These are phyloP conservation scores for Laburnicola sp. DNA, from an alignment of 2,329 filamentous ascomycete genomes.

Conservation along the genomic window DNA sequence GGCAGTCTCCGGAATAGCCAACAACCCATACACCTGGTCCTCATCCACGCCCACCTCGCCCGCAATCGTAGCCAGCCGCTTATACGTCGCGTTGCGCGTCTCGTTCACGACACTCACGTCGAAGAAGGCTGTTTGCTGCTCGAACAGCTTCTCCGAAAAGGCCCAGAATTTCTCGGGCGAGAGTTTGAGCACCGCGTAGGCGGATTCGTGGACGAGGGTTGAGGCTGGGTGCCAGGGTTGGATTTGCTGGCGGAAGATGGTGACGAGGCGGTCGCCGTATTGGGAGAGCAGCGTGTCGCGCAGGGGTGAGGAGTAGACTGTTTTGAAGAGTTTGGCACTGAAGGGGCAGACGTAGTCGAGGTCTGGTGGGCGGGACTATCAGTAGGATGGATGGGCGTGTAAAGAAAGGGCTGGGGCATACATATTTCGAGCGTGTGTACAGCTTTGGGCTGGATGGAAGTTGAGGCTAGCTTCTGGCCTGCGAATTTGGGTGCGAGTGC, in stretches of 20 bases:
- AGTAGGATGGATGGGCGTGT: neutral
- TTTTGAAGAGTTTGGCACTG: conserved; percentile 75
- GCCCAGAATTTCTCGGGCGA: conserved; percentile 75
- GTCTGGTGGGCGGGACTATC: conserved; percentile 49
- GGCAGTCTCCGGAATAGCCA: conserved; percentile 70
- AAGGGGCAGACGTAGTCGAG: conserved; percentile 92
- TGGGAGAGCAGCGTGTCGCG: conserved; percentile 67
- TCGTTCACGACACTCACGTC: conserved; percentile 84
- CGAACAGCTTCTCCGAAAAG: conserved; percentile 72
- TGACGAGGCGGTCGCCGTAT: conserved; percentile 64
- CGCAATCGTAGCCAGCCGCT: conserved; percentile 75
- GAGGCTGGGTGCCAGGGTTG: conserved; percentile 93
- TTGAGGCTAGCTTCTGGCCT: conserved; percentile 66
- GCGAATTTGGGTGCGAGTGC: conserved; percentile 77
- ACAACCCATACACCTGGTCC: conserved; percentile 67
- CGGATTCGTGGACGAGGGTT: conserved; percentile 74
- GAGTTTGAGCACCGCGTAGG: conserved; percentile 73
- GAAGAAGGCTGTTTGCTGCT: conserved; percentile 75
- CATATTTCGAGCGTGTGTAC: conserved; percentile 60
- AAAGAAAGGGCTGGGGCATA: conserved; percentile 35
- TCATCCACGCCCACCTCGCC: conserved; percentile 69
- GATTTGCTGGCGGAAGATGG: conserved; percentile 88
- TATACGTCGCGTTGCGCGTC: conserved; percentile 81
- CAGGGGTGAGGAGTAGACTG: conserved; percentile 65
- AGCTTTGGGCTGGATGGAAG: conserved; percentile 46